Percentiles rank a stretch among this genome's conserved stretches.
phyloP scores from a whole-genome alignment of 192 early-diverging fungal species.

The Umbelopsis sp. region DNA sequence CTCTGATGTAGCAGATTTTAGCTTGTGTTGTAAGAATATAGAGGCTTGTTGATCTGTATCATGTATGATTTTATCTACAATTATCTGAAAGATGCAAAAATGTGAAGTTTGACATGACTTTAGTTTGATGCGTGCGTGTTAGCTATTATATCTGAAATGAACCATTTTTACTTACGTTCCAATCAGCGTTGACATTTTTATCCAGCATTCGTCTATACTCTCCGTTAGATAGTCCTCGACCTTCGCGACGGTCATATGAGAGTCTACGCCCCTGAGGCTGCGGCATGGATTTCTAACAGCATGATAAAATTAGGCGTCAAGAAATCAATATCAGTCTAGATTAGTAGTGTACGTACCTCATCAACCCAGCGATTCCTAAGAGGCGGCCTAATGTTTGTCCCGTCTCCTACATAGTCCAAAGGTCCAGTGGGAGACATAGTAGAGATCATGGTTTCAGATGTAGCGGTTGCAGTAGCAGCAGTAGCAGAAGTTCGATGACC shows the following conservation, averaged over 20 bases:
- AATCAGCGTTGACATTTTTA: slow-evolving; percentile 34
- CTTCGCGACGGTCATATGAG: slow-evolving; percentile 27
- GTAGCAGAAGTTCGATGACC: background rate
- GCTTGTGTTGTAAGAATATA: slow-evolving; percentile 68
- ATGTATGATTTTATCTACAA: slow-evolving; percentile 70
- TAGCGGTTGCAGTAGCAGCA: background rate
- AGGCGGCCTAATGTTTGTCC: background rate
- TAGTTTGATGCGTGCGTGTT: background rate
- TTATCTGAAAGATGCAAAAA: slow-evolving; percentile 41
- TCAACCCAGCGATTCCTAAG: slow-evolving; percentile 20
- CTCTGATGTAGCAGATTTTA: slow-evolving; percentile 55
- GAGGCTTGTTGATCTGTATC: slow-evolving; percentile 78
- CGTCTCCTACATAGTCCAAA: background rate
- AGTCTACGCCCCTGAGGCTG: background rate
- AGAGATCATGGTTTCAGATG: background rate
- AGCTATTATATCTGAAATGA: background rate
- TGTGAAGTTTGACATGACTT: background rate
- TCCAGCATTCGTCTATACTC: slow-evolving; percentile 25
- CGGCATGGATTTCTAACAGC: slow-evolving; percentile 1
- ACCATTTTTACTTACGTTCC: slow-evolving; percentile 30
- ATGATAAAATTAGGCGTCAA: background rate
- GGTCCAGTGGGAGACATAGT: background rate
- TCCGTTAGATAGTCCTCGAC: background rate
- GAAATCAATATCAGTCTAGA: background rate
- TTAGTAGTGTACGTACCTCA: slow-evolving; percentile 17